Conservation (phyloP, 169 alveolate species). For the Babesia caballi region DNA sequence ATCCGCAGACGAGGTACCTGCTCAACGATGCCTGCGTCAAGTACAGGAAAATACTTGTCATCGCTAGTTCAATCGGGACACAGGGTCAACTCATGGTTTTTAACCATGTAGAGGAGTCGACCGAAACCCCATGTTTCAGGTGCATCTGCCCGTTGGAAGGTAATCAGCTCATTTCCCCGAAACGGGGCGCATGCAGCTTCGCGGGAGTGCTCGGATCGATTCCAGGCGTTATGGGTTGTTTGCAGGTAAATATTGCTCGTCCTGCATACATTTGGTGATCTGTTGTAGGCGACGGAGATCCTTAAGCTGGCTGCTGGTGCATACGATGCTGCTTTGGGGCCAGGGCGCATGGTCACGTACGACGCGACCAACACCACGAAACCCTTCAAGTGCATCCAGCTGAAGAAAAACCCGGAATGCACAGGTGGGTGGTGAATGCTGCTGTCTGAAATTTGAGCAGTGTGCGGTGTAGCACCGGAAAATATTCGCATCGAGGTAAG, state of each 20-base stretch:
- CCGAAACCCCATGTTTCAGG: constrained; percentile 63
- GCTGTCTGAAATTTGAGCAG: not conserved
- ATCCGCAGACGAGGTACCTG: constrained; percentile 69
- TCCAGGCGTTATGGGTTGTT: constrained; percentile 73
- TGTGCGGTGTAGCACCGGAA: not conserved
- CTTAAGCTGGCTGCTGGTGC: constrained; percentile 64
- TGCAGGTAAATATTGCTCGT: constrained; percentile 39
- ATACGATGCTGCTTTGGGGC: constrained; percentile 30
- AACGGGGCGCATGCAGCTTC: constrained; percentile 64
- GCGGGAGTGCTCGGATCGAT: constrained; percentile 73
- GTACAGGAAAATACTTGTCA: constrained; percentile 66
- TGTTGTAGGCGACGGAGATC: constrained; percentile 68
- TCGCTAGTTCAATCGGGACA: constrained; percentile 71
- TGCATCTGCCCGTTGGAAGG: constrained; percentile 64
- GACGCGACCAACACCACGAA: constrained; percentile 49
- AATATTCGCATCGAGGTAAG: constrained; percentile 11
- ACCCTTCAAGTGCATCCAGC: constrained; percentile 68
- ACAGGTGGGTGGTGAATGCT: constrained; percentile 3
- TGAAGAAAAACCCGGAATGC: constrained; percentile 58
- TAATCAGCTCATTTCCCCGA: constrained; percentile 46
- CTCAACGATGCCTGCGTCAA: constrained; percentile 72
- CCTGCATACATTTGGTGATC: not conserved
- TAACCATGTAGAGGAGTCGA: constrained; percentile 6
- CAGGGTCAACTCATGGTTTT: constrained; percentile 76
- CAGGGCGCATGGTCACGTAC: constrained; percentile 60